phyloP scores from a whole-genome alignment of 768 basidiomycete species.

The Termitomyces titanicus region DNA sequence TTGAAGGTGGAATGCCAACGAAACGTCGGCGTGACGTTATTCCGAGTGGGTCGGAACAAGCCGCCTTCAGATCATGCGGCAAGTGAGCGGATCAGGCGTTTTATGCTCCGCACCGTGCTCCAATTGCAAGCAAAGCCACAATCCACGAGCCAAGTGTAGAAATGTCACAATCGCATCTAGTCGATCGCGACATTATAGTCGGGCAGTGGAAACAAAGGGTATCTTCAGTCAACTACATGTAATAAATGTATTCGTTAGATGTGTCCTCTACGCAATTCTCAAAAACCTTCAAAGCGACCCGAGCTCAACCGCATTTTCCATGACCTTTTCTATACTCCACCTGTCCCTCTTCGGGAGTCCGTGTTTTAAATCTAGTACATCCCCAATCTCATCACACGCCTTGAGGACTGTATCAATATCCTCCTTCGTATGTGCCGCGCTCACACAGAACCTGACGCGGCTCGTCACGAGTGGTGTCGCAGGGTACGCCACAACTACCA shows the following conservation, averaged over 20 bases:
- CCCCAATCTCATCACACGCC: constrained; percentile 92
- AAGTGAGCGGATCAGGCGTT: too few relatives aligned
- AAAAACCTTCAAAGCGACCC: constrained; percentile 21
- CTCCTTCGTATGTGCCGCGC: constrained; percentile 94
- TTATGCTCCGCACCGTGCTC: too few relatives aligned
- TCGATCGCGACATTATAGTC: too few relatives aligned
- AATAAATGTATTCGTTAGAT: background rate
- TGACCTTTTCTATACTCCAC: constrained; percentile 78
- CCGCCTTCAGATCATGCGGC: too few relatives aligned
- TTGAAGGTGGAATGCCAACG: background rate
- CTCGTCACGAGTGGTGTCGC: constrained; percentile 87
- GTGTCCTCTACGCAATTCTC: background rate
- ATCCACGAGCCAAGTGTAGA: too few relatives aligned
- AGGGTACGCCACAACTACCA: constrained; percentile 88
- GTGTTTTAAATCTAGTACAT: constrained; percentile 87
- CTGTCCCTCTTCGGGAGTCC: constrained; percentile 50
- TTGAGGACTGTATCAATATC: constrained; percentile 84
- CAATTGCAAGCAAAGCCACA: too few relatives aligned
- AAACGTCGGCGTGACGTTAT: too few relatives aligned
- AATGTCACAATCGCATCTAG: too few relatives aligned
- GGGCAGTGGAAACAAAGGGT: too few relatives aligned
- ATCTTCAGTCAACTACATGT: background rate
- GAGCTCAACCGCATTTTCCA: constrained; percentile 69
- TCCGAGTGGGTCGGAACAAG: too few relatives aligned
- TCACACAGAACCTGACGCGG: constrained; percentile 91